phyloP scores from a whole-genome alignment of 805 yeast species.

The Danielozyma ontarioensis region DNA sequence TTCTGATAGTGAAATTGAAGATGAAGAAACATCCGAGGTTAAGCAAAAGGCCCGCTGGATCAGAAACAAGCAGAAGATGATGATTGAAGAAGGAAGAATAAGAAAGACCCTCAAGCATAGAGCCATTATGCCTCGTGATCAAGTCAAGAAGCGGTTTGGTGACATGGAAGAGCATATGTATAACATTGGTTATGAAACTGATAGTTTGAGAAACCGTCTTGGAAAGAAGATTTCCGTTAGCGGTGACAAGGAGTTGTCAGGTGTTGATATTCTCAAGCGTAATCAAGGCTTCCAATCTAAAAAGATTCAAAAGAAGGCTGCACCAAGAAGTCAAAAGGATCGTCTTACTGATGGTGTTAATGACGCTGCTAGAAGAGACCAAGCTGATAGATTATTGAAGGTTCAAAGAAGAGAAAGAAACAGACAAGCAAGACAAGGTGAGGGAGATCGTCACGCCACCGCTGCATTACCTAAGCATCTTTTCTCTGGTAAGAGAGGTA shows the following conservation, averaged over 20 bases:
- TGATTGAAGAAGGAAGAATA: slow-evolving; percentile 83
- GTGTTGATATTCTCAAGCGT: slow-evolving; percentile 75
- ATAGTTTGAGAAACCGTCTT: slow-evolving; percentile 43
- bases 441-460: slow-evolving; percentile 86
- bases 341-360: slow-evolving; percentile 82
- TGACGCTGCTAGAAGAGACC: slow-evolving; percentile 74
- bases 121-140: slow-evolving; percentile 87
- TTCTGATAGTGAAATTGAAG: slow-evolving; percentile 67
- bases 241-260: slow-evolving; percentile 44
- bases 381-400: slow-evolving; percentile 84
- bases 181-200: slow-evolving; percentile 82
- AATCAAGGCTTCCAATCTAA: slow-evolving; percentile 40
- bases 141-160: slow-evolving; percentile 64
- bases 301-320: slow-evolving; percentile 40
- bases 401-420: slow-evolving; percentile 91
- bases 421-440: slow-evolving; percentile 89
- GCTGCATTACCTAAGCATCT: slow-evolving; percentile 89
- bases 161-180: slow-evolving; percentile 89
- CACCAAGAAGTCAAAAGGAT: slow-evolving; percentile 62
- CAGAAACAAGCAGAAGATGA: slow-evolving; percentile 88
- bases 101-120: slow-evolving; percentile 84
- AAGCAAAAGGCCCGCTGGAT: slow-evolving; percentile 91
- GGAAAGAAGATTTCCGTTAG: slow-evolving; percentile 36
- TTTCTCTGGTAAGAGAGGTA: slow-evolving; percentile 95
- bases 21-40: slow-evolving; percentile 37